Base-by-base conservation (phyloP, 805 yeast genomes). In the Cyberlindnera sargentensis region DNA sequence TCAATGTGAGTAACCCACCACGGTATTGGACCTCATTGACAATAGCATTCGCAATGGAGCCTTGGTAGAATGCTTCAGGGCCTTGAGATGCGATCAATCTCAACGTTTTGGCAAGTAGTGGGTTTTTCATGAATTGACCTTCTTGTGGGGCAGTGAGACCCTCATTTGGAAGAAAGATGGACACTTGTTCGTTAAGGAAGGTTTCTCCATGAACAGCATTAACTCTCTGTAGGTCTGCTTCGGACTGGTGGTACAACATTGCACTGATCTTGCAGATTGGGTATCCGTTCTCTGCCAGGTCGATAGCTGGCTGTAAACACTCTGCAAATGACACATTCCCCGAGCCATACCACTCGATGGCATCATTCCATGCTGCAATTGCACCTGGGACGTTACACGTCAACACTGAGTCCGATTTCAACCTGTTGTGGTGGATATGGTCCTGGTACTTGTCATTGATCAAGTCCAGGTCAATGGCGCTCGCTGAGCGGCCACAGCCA, bases 341-440 rank as follows among this genome's bases (percentile, higher is more conserved):
- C 27, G 84, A 77, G 2, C 95, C 93, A 86, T 89, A 84, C 46
- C 62, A 66, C 35, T 76, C 79, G 33, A 74, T 64, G 3, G 86
- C 75, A 59, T 84, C 93, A 37, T 71, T 58, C 93, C 93, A 85
- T 0, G 87, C 91, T 5, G 87, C 86, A 39, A 84, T 71, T 2
- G 87, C 82, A 4, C 95, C 95, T 0, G 93, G 93, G 4, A 84
- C 89, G 41, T 80, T 81, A 6, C 81, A 76, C 0, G 82, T 63
- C 45, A 76, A 77, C 3, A 79, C 73, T 3, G 86, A 80, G 29
- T 65, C 64, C 9, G 53, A 53, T 0, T 77, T 77, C 29, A 84
- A 65, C 54, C 87, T 70, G 27, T 65, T 62, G 33, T 76, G 67
- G 8, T 67, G 59, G 34, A 73, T 63, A 15, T 75, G 75, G 23